Evolutionary conservation across 2,329 filamentous ascomycete genomes (phyloP).

Genomic region (Cladophialophora yegresii): DNA sequence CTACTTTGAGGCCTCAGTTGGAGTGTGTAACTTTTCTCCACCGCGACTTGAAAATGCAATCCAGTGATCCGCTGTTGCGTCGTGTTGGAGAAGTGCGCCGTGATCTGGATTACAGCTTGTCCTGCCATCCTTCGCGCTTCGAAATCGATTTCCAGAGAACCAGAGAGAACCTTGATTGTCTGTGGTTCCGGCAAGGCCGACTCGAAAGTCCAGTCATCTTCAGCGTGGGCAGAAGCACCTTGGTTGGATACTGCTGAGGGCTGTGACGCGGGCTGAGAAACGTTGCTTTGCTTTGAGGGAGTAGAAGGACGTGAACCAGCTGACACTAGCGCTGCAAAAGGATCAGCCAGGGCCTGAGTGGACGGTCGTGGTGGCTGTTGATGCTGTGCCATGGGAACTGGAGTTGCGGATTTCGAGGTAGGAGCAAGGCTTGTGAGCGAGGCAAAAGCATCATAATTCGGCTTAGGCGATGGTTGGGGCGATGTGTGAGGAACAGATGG

Average conservation of each 20-base stretch:
- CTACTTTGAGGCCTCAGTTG: conserved; percentile 83
- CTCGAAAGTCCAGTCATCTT: conserved; percentile 93
- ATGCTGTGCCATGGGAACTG: conserved; percentile 47
- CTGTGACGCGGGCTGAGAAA: conserved; percentile 24
- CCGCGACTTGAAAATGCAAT: conserved; percentile 86
- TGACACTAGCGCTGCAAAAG: conserved; percentile 62
- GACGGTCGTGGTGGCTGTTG: conserved; percentile 39
- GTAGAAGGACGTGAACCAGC: conserved; percentile 53
- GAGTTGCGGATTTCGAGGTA: conserved; percentile 53
- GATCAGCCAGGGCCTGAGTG: conserved; percentile 53
- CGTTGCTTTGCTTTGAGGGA: conserved; percentile 40
- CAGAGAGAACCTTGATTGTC: conserved; percentile 68
- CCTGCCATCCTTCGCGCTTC: conserved; percentile 59
- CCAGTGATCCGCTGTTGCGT: conserved; percentile 70
- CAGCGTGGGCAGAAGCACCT: conserved; percentile 42
- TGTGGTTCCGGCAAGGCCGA: conserved; percentile 77
- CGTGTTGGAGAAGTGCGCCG: conserved; percentile 82
- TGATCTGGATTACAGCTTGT: conserved; percentile 64
- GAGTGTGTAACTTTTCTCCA: conserved; percentile 84
- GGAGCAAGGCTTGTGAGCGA: conserved; percentile 53
- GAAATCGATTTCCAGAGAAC: conserved; percentile 71
- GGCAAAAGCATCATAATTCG: conserved; percentile 61
- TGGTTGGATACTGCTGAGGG: conserved; percentile 23
- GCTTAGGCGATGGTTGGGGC: conserved; percentile 43
- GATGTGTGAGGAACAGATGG: conserved; percentile 48